phyloP scores from a whole-genome alignment of 2,329 filamentous ascomycete genomes.

The Graphiopsis chlorocephala region DNA sequence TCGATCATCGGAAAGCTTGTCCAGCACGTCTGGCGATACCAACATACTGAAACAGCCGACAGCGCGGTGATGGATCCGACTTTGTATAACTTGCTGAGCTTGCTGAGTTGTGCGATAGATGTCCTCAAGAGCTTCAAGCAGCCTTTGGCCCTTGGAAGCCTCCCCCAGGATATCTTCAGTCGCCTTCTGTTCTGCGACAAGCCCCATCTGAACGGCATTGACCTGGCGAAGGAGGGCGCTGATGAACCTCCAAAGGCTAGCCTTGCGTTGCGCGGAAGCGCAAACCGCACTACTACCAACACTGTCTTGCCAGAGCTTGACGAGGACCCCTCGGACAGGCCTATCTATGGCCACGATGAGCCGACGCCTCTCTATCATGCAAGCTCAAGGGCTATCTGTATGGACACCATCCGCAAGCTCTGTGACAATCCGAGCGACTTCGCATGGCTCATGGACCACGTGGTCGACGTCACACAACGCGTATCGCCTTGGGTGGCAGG shows the following conservation, averaged over 20 bases:
- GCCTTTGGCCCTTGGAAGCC: constrained; percentile 24
- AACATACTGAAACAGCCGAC: constrained; percentile 27
- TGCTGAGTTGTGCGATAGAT: constrained; percentile 37
- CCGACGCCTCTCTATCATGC: constrained; percentile 20
- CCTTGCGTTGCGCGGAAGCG: neutral
- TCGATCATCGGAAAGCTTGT: constrained; percentile 22
- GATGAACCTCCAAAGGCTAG: neutral
- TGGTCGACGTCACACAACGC: neutral
- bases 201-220: neutral
- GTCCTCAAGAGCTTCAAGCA: constrained; percentile 31
- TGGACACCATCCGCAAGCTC: constrained; percentile 22
- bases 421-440: neutral
- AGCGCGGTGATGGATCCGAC: constrained; percentile 24
- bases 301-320: neutral
- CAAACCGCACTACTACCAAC: neutral
- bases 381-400: constrained; percentile 23
- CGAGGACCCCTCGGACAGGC: neutral
- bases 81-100: constrained; percentile 36
- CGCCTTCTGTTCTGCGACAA: constrained; percentile 27
- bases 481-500: neutral
- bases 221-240: neutral
- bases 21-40: constrained; percentile 20
- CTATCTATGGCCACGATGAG: neutral
- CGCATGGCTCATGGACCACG: constrained; percentile 5
- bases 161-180: constrained; percentile 26